These are phyloP conservation scores for Penicillium pulvis DNA, from an alignment of 495 filamentous ascomycete species.

Conservation along the genomic window DNA sequence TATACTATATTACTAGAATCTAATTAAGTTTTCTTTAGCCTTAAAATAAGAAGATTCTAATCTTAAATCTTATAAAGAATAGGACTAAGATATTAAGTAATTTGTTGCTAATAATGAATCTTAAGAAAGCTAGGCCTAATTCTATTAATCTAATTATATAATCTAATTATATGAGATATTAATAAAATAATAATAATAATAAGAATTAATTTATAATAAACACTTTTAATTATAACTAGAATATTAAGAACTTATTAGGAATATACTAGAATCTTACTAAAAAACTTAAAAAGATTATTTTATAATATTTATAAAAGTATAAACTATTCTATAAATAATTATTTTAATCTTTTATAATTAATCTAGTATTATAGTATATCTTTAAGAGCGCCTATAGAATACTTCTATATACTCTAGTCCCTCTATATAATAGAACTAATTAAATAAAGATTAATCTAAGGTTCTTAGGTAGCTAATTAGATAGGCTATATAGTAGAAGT, in stretches of 20 bases:
- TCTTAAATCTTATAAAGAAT: background rate
- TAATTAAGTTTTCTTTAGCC: background rate
- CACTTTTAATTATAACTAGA: too few species aligned
- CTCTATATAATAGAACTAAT: too few species aligned
- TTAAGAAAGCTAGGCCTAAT: background rate
- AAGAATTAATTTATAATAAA: too few species aligned
- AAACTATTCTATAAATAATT: background rate
- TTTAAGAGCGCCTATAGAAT: too few species aligned
- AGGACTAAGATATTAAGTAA: background rate
- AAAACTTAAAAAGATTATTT: background rate
- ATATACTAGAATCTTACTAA: too few species aligned
- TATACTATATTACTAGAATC: background rate
- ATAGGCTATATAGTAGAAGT: too few species aligned
- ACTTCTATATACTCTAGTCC: too few species aligned
- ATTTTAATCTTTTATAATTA: background rate
- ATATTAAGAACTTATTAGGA: too few species aligned
- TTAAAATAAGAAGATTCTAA: background rate
- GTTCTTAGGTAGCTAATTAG: too few species aligned
- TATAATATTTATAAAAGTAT: background rate
- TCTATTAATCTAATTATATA: background rate
- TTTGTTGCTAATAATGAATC: background rate
- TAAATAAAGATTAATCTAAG: too few species aligned
- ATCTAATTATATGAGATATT: background rate
- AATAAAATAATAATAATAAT: too few species aligned
- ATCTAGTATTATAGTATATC: too few species aligned